Percentiles rank a stretch among this genome's conserved stretches.
Conservation (phyloP, 352 stramenopile species). For the Phytophthora macrochlamydospora region DNA sequence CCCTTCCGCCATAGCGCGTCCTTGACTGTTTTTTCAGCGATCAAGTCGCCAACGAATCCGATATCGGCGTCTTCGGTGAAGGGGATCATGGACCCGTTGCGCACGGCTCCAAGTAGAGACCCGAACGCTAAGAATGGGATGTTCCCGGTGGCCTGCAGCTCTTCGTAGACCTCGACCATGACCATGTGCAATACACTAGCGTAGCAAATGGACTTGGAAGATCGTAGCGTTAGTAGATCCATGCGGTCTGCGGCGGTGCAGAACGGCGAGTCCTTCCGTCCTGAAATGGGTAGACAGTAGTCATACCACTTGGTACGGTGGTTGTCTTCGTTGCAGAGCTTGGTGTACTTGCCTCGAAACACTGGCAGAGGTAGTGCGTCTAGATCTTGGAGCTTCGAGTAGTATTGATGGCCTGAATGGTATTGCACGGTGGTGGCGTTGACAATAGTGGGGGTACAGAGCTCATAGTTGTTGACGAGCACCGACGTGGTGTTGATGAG, state of each 20-base stretch:
- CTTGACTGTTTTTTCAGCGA: constrained; percentile 14
- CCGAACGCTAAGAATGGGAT: constrained; percentile 38
- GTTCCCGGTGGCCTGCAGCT: constrained; percentile 21
- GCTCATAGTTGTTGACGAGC: neutral
- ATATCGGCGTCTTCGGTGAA: constrained; percentile 64
- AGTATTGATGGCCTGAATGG: constrained; percentile 15
- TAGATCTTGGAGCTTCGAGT: constrained; percentile 14
- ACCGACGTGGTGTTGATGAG: constrained; percentile 4
- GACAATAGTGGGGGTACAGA: constrained; percentile 6
- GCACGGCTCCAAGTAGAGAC: constrained; percentile 44
- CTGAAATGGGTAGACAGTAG: constrained; percentile 50
- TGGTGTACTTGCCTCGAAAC: constrained; percentile 21
- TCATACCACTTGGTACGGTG: neutral
- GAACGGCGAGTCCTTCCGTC: constrained; percentile 37
- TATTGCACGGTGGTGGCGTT: constrained; percentile 11
- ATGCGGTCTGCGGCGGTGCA: constrained; percentile 40
- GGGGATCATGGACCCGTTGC: constrained; percentile 50
- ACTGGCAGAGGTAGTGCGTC: constrained; percentile 8
- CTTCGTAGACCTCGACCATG: constrained; percentile 45
- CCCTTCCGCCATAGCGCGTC: constrained; percentile 38
- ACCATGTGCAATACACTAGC: constrained; percentile 49
- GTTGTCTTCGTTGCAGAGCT: constrained; percentile 18
- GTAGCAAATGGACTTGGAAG: constrained; percentile 33
- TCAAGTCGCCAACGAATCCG: constrained; percentile 31
- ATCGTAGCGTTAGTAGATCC: constrained; percentile 27